Evolutionary conservation across 371 early-diverging fungal species (phyloP), one percentile per base, ranked within the genome.

Genomic region (Mucor irregularis): DNA sequence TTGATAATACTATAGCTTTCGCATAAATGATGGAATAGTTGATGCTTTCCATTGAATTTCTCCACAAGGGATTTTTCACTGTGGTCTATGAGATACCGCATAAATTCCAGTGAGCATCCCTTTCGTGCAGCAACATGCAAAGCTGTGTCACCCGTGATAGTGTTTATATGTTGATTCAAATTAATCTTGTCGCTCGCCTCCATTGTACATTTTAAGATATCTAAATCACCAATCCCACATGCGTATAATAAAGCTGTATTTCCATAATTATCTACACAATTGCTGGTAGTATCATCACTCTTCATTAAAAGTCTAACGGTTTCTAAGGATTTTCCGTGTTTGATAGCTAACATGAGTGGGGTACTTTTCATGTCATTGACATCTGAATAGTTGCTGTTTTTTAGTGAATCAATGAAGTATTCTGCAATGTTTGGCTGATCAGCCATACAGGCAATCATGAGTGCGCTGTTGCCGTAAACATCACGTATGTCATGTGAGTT

Each of bases 1-100:
- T 48, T 39, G 19, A 76, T 53, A n/a, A 70, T 31, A 0, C 42
- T 49, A 1, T 58, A 49, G 26, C 71, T 56, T 7, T 47, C 13
- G 22, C 78, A 67, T 7, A 71, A 43, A 61, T 81, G 84, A 50
- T 73, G 54, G 25, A 78, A 76, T 3, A 78, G 74, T 19, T 76
- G 26, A 62, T 54, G 42, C 76, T 72, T 35, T 53, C 61, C 52
- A 45, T 52, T n/a, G n/a, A n/a, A n/a, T n/a, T n/a, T 42, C 22
- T 28, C 5, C 8, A 26, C 1, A 46, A 46, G 7, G 35, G 24
- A 16, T 37, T 33, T 16, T 57, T 40, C 6, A 50, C 11, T 35
- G 6, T 43, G 48, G 1, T 34, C 7, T 11, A 53, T 10, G 3
- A 58, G 19, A 3, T 24, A 49, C 14, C 4, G 42, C n/a, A 71